Base-by-base conservation (phyloP, 2,329 filamentous ascomycete species). In the Penicillium paneum region DNA sequence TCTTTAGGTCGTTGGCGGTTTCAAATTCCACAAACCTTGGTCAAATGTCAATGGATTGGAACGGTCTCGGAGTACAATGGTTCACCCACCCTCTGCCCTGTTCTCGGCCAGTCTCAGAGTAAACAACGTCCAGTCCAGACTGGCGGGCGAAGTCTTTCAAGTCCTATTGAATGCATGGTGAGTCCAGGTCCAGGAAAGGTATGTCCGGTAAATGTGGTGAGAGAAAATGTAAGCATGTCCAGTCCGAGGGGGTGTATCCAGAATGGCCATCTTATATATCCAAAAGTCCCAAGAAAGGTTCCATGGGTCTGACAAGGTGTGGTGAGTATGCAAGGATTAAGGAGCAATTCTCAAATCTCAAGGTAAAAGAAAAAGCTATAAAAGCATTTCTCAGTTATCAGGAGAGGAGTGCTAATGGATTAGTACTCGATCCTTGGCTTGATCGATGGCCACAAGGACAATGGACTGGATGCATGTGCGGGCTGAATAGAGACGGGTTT, bases 91-190 rank as follows among this genome's bases (percentile, higher is more conserved):
- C 93, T 84, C 89, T 90, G 63, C 91, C 91, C 73, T 95, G 89
- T 72, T 96, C 92, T 69, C 93, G 91, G 67, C 87, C 88, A 57
- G 95, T 95, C 79, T 99, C 94, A 63, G 92, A 97, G 75, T 96
- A 99, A 69, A 99, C 94, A 63, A 99, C 94, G 74, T 97, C 94
- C 76, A 96, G 84, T 76, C 91, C 91, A 75, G 93, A 95, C 76
- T 95, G 90, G 73, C 94, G 91, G 60, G 94, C 94, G 78, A 99
- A 99, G 76, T 99, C 94, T 89, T 99, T 99, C 51, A 99, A 86
- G 78, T 99, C 94, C 94, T 99, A 91, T 79, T 87, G 80, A 86
- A 82, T 82, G 84, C 47, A 65, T 83, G 82, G 88, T 94, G 90
- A 92, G 89, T 91, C 79, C 83, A 75, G 79, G 74, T 84, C 82